phyloP scores from a whole-genome alignment of 1,139 yeast species.

The Yamadazyma dushanensis region DNA sequence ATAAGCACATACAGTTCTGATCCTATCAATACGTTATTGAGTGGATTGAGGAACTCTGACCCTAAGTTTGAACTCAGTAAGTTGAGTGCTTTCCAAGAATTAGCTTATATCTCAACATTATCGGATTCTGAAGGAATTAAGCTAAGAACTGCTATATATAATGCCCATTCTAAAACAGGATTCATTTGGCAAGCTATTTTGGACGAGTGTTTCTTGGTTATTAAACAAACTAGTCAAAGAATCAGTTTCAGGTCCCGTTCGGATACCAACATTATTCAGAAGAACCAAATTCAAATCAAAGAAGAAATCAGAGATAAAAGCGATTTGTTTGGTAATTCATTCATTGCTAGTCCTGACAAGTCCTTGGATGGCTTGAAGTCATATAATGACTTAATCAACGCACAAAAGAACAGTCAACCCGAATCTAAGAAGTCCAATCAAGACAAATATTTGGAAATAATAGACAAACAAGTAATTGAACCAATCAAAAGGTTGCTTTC shows the following conservation, averaged over 20 bases:
- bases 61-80: slow-evolving; percentile 55
- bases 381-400: slow-evolving; percentile 14
- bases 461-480: slow-evolving; percentile 6
- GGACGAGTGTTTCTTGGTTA: slow-evolving; percentile 58
- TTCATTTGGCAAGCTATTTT: slow-evolving; percentile 58
- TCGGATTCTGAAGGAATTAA: slow-evolving; percentile 42
- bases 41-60: slow-evolving; percentile 60
- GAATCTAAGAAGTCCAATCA: slow-evolving; percentile 4
- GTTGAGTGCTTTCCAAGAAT: slow-evolving; percentile 72
- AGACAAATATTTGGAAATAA: slow-evolving; percentile 9
- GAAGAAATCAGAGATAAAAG: slow-evolving; percentile 16
- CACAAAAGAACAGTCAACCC: slow-evolving; percentile 3
- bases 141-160: slow-evolving; percentile 55
- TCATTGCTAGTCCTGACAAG: slow-evolving; percentile 13
- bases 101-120: slow-evolving; percentile 59
- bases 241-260: slow-evolving; percentile 35
- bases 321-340: slow-evolving; percentile 37
- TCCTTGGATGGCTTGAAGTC: slow-evolving; percentile 7
- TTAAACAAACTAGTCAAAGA: slow-evolving; percentile 46
- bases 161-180: slow-evolving; percentile 45
- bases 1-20: slow-evolving; percentile 68
- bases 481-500: slow-evolving; percentile 9
- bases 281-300: slow-evolving; percentile 17
- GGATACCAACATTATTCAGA: slow-evolving; percentile 33
- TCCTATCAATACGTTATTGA: slow-evolving; percentile 69